Base-by-base conservation (phyloP, 1,139 yeast genomes). In the Kazachstania sp. region DNA sequence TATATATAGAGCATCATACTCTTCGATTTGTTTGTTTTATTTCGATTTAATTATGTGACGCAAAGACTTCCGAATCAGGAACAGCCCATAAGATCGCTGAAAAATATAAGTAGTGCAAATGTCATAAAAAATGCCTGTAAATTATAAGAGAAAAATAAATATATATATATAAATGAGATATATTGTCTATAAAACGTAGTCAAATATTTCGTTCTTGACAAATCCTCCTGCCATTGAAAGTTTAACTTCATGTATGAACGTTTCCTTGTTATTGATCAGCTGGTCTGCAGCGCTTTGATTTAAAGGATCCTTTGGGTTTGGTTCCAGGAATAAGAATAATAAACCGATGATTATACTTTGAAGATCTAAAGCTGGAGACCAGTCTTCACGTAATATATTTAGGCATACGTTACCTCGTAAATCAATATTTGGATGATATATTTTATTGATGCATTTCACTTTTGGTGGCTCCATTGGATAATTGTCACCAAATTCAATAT, bases 391-490 rank as follows among this genome's bases (percentile, higher is more conserved):
- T 51, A 92, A 71, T 40, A 92, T 88, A 63, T 92, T 90, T 51
- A 92, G 73, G 61, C 98, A 92, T 26, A 92, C 86, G 60, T 88
- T 90, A 1, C 98, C 98, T 43, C 85, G 83, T 26, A 79, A 64
- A 64, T 90, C 97, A 53, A 90, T 90, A 61, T 92, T 92, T 18
- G 98, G 98, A 63, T 92, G 98, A 66, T 86, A 92, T 13, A 92
- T 86, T 63, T 75, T 80, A 49, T 81, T 75, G 34, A 72, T 51
- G 57, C 95, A 84, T 56, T 77, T 74, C 49, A 87, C 88, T 63
- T 82, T 85, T 7, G 98, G 98, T 18, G 97, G 92, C 44, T 86
- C 94, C 51, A 90, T 92, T 1, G 98, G 98, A 67, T 83, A 92
- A 56, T 81, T 82, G 42, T 77, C 78, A 47, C 78, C 78, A 43